Evolutionary conservation across 1,284 basidiomycete genomes (phyloP), one percentile per base, ranked within the genome.

Genomic region (Melanopsichium pennsylvanicum): DNA sequence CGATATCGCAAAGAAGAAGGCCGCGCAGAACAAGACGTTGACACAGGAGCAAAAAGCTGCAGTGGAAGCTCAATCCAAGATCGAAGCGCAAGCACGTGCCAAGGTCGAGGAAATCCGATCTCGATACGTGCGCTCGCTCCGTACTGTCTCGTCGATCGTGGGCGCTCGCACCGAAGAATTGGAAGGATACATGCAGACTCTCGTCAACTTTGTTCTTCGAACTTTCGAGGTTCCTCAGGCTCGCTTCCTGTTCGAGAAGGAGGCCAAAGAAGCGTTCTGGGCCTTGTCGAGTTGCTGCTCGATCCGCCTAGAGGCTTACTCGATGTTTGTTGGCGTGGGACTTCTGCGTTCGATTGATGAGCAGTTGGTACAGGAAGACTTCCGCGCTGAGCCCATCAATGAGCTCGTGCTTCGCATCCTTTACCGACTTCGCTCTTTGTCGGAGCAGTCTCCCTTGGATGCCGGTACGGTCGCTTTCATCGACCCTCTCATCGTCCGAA

Each of bases 341-440:
- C 32, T 76, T 18, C 67, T 81, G 15, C 76, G 78, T 4, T 52
- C 49, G 23, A 63, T 77, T 35, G 62, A 73, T 45, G 68, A 73
- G 15, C 47, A 61, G 19, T 49, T 80, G 4, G 74, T 79, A 4
- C 45, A 54, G 34, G 62, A 75, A 31, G 75, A 77, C 32, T 70
- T 74, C 51, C 48, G 59, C 11, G 48, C 54, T 37, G 79, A 80
- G 55, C 50, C 76, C 11, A 51, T 72, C 18, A 61, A 64, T 27
- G 92, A 86, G 16, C 85, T 97, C 22, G 86, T 93, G 25, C 85
- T 91, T 35, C 90, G 95, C 16, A 88, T 97, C 2, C 84, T 99
- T 1, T 92, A 97, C 80, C 88, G 92, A 26, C 81, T 98, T 2
- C 88, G 91, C 26, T 90, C 88, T 56, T 83, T 94, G 2, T 89